phyloP scores from a whole-genome alignment of 2,329 filamentous ascomycete species.

The Phaeophleospora eucalypticola region DNA sequence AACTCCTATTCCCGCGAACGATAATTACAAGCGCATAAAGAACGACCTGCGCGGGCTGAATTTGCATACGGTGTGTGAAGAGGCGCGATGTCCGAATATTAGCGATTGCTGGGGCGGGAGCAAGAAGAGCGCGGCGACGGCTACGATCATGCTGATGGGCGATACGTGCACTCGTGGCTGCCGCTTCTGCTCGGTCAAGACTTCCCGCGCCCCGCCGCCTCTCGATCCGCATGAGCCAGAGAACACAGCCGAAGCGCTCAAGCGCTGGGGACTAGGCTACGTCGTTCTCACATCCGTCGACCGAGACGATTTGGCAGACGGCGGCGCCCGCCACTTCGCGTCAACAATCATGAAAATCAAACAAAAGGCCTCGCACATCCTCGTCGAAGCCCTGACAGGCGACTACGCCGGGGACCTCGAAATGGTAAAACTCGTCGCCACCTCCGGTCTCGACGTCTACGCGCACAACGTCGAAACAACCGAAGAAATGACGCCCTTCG shows the following conservation, averaged over 20 bases:
- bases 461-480: slow-evolving; percentile 97
- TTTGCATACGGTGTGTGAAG: slow-evolving; percentile 94
- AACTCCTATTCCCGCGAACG: slow-evolving; percentile 82
- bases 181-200: slow-evolving; percentile 97
- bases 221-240: slow-evolving; percentile 95
- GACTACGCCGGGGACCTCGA: slow-evolving; percentile 83
- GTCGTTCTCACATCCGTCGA: slow-evolving; percentile 93
- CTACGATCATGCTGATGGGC: slow-evolving; percentile 99
- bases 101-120: slow-evolving; percentile 95
- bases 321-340: slow-evolving; percentile 83
- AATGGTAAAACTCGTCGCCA: slow-evolving; percentile 79
- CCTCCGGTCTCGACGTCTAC: slow-evolving; percentile 89
- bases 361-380: slow-evolving; percentile 61
- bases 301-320: slow-evolving; percentile 84
- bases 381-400: slow-evolving; percentile 81
- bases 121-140: slow-evolving; percentile 84
- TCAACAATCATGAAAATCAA: slow-evolving; percentile 95
- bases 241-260: slow-evolving; percentile 89
- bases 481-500: slow-evolving; percentile 81
- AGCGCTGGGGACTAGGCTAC: slow-evolving; percentile 90
- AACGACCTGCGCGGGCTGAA: slow-evolving; percentile 83
- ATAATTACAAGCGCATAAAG: slow-evolving; percentile 93
- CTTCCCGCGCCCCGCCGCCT: slow-evolving; percentile 67
- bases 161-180: slow-evolving; percentile 96
- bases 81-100: slow-evolving; percentile 95